These are phyloP conservation scores for Neurospora tetrasperma DNA, from an alignment of 495 filamentous ascomycete genomes.

Conservation along the genomic window DNA sequence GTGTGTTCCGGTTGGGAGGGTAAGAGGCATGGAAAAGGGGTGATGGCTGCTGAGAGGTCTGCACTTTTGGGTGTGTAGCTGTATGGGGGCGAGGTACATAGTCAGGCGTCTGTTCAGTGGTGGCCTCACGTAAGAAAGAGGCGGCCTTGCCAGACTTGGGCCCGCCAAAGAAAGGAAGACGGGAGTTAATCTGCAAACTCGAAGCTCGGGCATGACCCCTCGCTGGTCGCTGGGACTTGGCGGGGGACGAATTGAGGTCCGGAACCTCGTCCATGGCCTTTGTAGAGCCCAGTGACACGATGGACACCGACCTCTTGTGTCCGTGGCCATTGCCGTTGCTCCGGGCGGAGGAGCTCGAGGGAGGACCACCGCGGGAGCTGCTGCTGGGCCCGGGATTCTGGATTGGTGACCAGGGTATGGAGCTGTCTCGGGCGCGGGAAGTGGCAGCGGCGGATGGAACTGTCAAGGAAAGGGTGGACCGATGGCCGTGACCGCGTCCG, in stretches of 20 bases:
- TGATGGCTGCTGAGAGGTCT: constrained; percentile 25
- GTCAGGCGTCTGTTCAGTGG: background rate
- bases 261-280: constrained; percentile 31
- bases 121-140: background rate
- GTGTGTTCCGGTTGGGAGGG: constrained; percentile 29
- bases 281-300: constrained; percentile 76
- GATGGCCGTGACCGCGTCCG: constrained; percentile 31
- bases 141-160: constrained; percentile 22
- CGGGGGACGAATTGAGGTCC: background rate
- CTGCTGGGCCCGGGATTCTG: background rate
- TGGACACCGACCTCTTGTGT: constrained; percentile 77
- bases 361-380: background rate
- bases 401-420: constrained; percentile 18
- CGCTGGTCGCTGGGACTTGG: constrained; percentile 36
- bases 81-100: constrained; percentile 2
- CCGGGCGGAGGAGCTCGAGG: background rate
- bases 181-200: constrained; percentile 69
- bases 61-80: constrained; percentile 33
- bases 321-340: constrained; percentile 18
- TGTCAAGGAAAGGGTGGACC: constrained; percentile 48
- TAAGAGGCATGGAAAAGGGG: constrained; percentile 40
- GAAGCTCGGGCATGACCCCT: constrained; percentile 70
- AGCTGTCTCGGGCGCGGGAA: constrained; percentile 27
- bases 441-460: constrained; percentile 32
- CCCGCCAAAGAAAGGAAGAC: constrained; percentile 28